Evolutionary conservation across 495 filamentous ascomycete genomes (phyloP).

Genomic region (Xylaria castorea): DNA sequence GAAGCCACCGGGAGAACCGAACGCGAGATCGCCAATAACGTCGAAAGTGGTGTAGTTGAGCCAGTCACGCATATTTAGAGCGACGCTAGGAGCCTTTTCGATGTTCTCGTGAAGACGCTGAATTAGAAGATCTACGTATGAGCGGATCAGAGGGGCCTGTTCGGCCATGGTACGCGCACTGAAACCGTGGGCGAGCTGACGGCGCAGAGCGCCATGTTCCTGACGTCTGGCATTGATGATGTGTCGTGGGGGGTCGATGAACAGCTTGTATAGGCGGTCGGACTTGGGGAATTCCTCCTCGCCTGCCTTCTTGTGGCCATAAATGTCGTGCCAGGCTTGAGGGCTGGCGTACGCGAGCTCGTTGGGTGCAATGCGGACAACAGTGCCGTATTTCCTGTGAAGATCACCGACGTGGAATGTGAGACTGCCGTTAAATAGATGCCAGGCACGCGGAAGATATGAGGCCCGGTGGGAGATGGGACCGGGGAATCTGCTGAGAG

Average conservation of each 20-base stretch:
- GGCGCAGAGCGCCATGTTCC: slow-evolving; percentile 51
- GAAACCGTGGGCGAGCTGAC: slow-evolving; percentile 61
- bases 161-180: slow-evolving; percentile 55
- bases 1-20: slow-evolving; percentile 60
- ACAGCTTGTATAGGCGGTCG: slow-evolving; percentile 40
- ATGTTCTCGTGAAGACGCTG: slow-evolving; percentile 47
- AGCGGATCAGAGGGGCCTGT: slow-evolving; percentile 53
- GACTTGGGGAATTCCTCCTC: slow-evolving; percentile 45
- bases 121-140: slow-evolving; percentile 57
- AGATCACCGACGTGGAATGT: slow-evolving; percentile 51
- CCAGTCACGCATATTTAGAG: slow-evolving; percentile 59
- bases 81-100: slow-evolving; percentile 29
- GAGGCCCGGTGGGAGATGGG: slow-evolving; percentile 52
- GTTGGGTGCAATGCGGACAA: slow-evolving; percentile 62
- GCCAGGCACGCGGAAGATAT: slow-evolving; percentile 42
- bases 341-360: slow-evolving; percentile 58
- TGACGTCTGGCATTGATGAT: slow-evolving; percentile 45
- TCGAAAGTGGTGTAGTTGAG: slow-evolving; percentile 68
- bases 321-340: slow-evolving; percentile 64
- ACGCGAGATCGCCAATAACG: slow-evolving; percentile 65
- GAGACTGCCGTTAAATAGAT: slow-evolving; percentile 43
- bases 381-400: slow-evolving; percentile 57
- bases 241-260: slow-evolving; percentile 36
- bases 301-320: slow-evolving; percentile 48
- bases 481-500: slow-evolving; percentile 57